A percentile compares a stretch with the other conserved stretches of the same genome.
phyloP scores from a whole-genome alignment of 768 basidiomycete species.

The Termitomyces sp. region DNA sequence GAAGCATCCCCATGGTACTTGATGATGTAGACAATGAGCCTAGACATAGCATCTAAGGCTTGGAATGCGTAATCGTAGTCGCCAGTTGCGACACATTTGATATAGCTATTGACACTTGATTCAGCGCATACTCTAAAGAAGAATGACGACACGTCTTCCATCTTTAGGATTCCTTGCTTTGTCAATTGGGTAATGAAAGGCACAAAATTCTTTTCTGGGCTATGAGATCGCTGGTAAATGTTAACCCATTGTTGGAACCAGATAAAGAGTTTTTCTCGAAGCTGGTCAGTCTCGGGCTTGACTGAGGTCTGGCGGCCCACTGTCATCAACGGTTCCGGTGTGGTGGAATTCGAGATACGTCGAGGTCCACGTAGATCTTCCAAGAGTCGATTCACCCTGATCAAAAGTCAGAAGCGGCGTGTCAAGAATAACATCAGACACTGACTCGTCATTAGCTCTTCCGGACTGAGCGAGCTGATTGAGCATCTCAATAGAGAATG shows the following conservation, averaged over 20 bases:
- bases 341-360: constrained; percentile 36
- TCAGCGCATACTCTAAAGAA: constrained; percentile 99
- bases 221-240: constrained; percentile 86
- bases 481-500: constrained; percentile 76
- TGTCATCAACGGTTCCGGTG: constrained; percentile 26
- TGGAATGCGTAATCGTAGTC: constrained; percentile 81
- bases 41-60: constrained; percentile 91
- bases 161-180: constrained; percentile 93
- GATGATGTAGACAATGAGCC: constrained; percentile 95
- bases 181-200: constrained; percentile 96
- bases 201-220: constrained; percentile 93
- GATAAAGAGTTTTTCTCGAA: constrained; percentile 67
- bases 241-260: constrained; percentile 96
- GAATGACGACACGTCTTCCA: constrained; percentile 93
- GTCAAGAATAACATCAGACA: constrained; percentile 11
- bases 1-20: constrained; percentile 98
- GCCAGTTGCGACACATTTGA: constrained; percentile 65
- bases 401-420: neutral
- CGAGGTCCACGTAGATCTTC: constrained; percentile 76
- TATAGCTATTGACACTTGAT: constrained; percentile 85
- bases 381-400: constrained; percentile 63
- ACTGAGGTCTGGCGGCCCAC: constrained; percentile 39
- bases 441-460: constrained; percentile 84
- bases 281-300: constrained; percentile 68
- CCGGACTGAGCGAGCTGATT: constrained; percentile 64